Base-by-base conservation (phyloP, 1,139 yeast genomes). In the Yamadazyma jaroonii region DNA sequence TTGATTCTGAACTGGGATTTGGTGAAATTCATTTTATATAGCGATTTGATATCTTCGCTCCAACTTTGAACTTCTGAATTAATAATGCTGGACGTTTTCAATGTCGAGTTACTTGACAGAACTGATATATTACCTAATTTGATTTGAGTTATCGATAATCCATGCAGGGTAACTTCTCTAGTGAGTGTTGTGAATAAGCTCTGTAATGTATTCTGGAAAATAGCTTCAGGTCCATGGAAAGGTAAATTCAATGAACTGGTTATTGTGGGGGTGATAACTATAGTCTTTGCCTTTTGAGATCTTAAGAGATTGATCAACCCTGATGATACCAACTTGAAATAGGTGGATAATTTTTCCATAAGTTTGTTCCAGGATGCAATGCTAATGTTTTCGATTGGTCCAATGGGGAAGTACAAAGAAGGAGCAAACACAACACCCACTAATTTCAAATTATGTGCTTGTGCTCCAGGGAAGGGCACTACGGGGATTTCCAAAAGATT, bases 361-460 rank as follows among this genome's bases (percentile, higher is more conserved):
- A 81, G 46, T 31, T 70, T 70, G 9, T 62, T 56, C 88, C 88
- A 81, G 4, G 77, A 69, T 7, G 66, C 62, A 10, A 70, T 59
- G 2, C 77, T 54, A n/a, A 79, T 61, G 33, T 77, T 67, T 48
- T 83, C 88, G 12, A 82, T 62, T 1, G 89, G 88, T 0, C 89
- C 90, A 1, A 80, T 60, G 2, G 87, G 86, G 58, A 78, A 81
- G 50, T 73, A 77, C 42, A 81, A 61, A 47, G 74, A 80, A 0
- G 90, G 90, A 2, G 84, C 64, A 37, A 83, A 71, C 9, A 84
- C 60, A 14, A 82, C 77, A 4, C 82, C 82, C 3, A 72, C 68
- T n/a, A 83, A 64, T 28, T 61, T 55, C 43, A 81, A 67, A 31
- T 56, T 60, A 49, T 81, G 85, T 4, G 81, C 62, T 6, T 59